Base-by-base conservation (phyloP, 805 yeast species). In the Tetrapisispora fleetii region DNA sequence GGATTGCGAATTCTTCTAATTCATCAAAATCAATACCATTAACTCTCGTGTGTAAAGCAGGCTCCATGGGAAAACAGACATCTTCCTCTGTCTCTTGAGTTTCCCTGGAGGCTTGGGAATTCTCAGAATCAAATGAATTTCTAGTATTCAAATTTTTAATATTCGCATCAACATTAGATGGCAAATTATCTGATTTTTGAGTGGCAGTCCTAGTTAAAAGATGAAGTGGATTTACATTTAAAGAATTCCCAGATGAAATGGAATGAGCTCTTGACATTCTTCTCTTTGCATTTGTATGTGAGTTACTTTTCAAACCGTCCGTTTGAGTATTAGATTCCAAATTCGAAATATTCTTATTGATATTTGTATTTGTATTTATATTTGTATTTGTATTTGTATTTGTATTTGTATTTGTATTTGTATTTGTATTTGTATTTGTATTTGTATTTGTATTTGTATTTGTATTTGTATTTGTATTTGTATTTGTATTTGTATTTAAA, bases 11-110 rank as follows among this genome's bases (percentile, higher is more conserved):
- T 56, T 85, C 93, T 50, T 87, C 96, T 55, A 91, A 77, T 59
- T 89, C 97, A 59, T 81, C 88, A 59, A 91, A 88, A 66, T 91
- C 96, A 55, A 93, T 86, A 17, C 95, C 96, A 51, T 80, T 81
- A 40, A 78, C 70, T 45, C 78, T 71, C 14, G 73, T 71, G 49
- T 76, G 79, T 51, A 83, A 83, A 46, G 58, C 60, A 4, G 85
- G 81, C 45, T 80, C 70, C 87, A 88, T 83, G 2, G 98, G 98
- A 67, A 90, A 90, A 72, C 98, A 91, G 41, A 91, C 99, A 75
- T 91, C 98, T 62, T 88, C 96, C 60, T 91, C 98, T 0, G 96
- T 88, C 61, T 89, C 96, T 57, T 86, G 95, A 4, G 90, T 81
- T 18, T 81, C 79, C 54, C 88, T 73, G 10, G 91, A 83, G 1